Conservation (phyloP, 2,329 filamentous ascomycete species). For the Capronia coronata region DNA sequence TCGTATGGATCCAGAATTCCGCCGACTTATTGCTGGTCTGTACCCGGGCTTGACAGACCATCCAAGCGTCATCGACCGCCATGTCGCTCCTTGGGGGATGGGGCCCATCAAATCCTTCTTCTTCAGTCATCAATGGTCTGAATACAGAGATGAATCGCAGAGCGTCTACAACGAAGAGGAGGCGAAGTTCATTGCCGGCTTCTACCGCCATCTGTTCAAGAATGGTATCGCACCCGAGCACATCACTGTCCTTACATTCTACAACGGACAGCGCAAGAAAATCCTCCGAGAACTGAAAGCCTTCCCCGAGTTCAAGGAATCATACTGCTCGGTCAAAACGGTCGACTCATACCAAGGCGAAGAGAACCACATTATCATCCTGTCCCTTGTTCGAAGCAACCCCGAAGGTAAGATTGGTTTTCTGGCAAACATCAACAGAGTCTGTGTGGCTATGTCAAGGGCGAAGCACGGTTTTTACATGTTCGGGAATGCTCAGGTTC, state of each 20-base stretch:
- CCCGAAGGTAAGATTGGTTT: constrained; percentile 59
- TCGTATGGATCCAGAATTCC: constrained; percentile 64
- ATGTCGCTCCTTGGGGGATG: constrained; percentile 47
- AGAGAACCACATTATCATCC: constrained; percentile 74
- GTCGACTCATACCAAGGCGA: constrained; percentile 90
- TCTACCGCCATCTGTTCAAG: constrained; percentile 64
- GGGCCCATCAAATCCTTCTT: constrained; percentile 55
- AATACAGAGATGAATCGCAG: constrained; percentile 56
- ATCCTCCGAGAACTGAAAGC: constrained; percentile 47
- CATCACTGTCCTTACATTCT: constrained; percentile 81
- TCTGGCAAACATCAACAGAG: constrained; percentile 57
- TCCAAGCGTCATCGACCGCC: constrained; percentile 47
- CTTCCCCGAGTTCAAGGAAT: constrained; percentile 40
- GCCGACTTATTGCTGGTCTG: constrained; percentile 55
- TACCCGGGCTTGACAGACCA: constrained; percentile 57
- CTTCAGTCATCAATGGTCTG: constrained; percentile 59
- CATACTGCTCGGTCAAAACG: constrained; percentile 60
- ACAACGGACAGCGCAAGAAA: constrained; percentile 70
- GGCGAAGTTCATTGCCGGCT: constrained; percentile 66
- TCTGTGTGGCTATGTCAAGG: constrained; percentile 60
- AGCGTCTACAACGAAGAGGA: constrained; percentile 66
- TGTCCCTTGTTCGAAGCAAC: constrained; percentile 74
- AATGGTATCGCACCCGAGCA: constrained; percentile 56
- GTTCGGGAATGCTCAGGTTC: constrained; percentile 65
- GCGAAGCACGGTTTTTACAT: constrained; percentile 75